A percentile compares a stretch with the other conserved stretches of the same genome.
These are phyloP conservation scores for Debaryomyces udenii DNA, from an alignment of 1,139 yeast genomes.

Conservation along the genomic window DNA sequence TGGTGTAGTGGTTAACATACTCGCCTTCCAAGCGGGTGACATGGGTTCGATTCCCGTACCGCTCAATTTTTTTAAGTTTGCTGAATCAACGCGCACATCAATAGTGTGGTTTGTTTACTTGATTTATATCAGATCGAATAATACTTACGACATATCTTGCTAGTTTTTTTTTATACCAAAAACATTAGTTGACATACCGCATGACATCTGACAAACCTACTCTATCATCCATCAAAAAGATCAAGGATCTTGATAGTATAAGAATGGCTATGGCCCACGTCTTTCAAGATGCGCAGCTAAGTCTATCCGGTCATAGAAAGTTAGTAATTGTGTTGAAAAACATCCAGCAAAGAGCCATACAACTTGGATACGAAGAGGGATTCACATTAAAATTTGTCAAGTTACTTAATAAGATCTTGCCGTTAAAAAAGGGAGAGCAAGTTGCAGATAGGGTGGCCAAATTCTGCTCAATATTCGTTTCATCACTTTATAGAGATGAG, in stretches of 20 bases:
- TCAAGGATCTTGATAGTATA: conserved; percentile 31
- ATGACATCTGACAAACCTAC: conserved; percentile 19
- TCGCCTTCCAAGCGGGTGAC: conserved; percentile 79
- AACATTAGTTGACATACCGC: too few relatives aligned
- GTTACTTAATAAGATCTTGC: conserved; percentile 64
- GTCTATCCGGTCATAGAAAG: conserved; percentile 77
- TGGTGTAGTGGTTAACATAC: conserved; percentile 55
- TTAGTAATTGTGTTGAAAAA: conserved; percentile 65
- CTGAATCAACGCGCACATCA: background rate
- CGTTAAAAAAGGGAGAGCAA: conserved; percentile 69
- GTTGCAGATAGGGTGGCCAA: conserved; percentile 80
- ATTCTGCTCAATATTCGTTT: conserved; percentile 69
- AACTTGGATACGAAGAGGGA: conserved; percentile 53
- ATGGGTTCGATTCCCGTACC: conserved; percentile 81
- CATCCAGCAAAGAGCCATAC: conserved; percentile 59
- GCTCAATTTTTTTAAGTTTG: conserved; percentile 45
- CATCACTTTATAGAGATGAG: conserved; percentile 46
- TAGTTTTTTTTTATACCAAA: too few relatives aligned
- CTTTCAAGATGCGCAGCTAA: conserved; percentile 79
- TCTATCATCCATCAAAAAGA: conserved; percentile 24
- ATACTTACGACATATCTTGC: background rate
- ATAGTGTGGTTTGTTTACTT: background rate
- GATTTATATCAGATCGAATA: background rate
- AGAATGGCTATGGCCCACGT: conserved; percentile 59
- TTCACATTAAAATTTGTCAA: conserved; percentile 64